Evolutionary conservation across 805 yeast species (phyloP), one percentile per base, ranked within the genome.

Genomic region (Candida andamanensis): DNA sequence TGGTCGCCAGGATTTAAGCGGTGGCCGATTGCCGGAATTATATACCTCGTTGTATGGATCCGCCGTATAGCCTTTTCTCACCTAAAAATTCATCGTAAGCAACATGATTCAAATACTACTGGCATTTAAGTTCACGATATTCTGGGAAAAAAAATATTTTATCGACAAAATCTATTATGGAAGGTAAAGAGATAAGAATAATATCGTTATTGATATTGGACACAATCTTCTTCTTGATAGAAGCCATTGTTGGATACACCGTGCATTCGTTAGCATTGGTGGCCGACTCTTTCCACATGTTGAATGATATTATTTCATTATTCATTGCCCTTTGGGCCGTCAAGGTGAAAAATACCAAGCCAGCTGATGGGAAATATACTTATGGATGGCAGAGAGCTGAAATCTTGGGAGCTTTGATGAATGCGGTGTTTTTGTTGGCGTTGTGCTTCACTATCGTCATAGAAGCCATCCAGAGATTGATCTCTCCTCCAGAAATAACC

Each of bases 321-420:
- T 42, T 89, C 13, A 87, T 90, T 30, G 98, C 98, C 0, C 64
- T 89, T 19, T 90, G 97, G 97, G 98, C 98, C 0, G 97, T 92
- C 14, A 75, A 75, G 40, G 95, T 87, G 9, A 87, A 96, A 32
- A 82, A 82, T 46, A 76, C 76, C 24, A 74, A 78, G 48, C 76
- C 78, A 17, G 92, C 95, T 1, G 92, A 86, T 54, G 80, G 92
- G 3, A 80, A 79, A 36, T 90, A 85, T 62, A 92, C 97, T 2
- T 90, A 92, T 50, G 98, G 98, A 12, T 86, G 97, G 95, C 95
- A 90, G 57, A 72, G 98, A 45, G 97, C 97, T 4, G 98, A 90
- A 58, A 89, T 90, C 32, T 68, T 90, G 39, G 98, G 98, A 35
- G 98, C 97, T 6, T 69, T 90, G 38, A 75, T 90, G 44, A 90